Conservation (phyloP, 1,284 basidiomycete genomes). For the Heliocybe sulcata region DNA sequence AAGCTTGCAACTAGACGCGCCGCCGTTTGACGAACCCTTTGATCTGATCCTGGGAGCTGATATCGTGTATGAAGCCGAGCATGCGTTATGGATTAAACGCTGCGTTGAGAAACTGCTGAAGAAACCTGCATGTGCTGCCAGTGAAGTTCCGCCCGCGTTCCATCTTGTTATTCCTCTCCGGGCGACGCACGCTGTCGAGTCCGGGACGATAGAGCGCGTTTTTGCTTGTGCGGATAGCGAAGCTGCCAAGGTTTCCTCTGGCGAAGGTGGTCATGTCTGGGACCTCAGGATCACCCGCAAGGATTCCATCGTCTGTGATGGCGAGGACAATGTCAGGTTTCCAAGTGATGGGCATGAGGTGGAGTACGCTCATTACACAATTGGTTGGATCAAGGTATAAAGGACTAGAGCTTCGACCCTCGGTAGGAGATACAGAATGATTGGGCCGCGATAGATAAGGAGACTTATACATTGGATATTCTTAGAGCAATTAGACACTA, state of each 20-base stretch:
- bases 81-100: conserved; percentile 58
- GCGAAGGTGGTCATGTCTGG: not conserved
- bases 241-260: conserved; percentile 1
- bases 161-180: conserved; percentile 75
- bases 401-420: not conserved
- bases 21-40: conserved; percentile 35
- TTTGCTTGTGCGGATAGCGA: conserved; percentile 30
- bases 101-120: conserved; percentile 49
- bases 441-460: not conserved
- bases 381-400: conserved; percentile 5
- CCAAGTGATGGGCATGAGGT: conserved; percentile 4
- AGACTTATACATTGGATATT: not conserved
- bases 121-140: conserved; percentile 8
- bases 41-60: conserved; percentile 72
- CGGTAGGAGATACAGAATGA: not conserved
- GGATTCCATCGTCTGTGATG: conserved; percentile 50
- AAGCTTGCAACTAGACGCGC: not conserved
- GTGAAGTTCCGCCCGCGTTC: conserved; percentile 31
- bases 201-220: conserved; percentile 43
- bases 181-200: conserved; percentile 54
- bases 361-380: conserved; percentile 12
- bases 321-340: conserved; percentile 22
- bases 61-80: conserved; percentile 66
- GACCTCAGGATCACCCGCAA: conserved; percentile 38
- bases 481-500: not conserved